Conservation (phyloP, 108 stramenopile genomes). For the Stephanodiscus triporus region DNA sequence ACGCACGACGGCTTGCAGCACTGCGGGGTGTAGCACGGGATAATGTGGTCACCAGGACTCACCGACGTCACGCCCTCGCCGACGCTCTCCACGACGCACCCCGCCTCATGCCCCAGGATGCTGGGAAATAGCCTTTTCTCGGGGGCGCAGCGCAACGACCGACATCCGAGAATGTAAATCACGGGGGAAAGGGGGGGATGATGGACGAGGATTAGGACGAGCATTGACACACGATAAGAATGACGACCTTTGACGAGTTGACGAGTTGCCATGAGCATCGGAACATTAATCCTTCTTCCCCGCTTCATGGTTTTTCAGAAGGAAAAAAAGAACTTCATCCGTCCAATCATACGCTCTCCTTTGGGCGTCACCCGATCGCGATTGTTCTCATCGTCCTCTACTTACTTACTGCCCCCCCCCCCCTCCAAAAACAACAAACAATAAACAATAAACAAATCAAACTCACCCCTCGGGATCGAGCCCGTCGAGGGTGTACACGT, state of each 20-base stretch:
- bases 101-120: conserved; percentile 83
- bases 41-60: conserved; percentile 88
- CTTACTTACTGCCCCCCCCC: too few species aligned
- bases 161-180: too few species aligned
- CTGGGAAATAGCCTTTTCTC: conserved; percentile 70
- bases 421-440: too few species aligned
- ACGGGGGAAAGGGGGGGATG: too few species aligned
- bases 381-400: too few species aligned
- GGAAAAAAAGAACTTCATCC: neutral
- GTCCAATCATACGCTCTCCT: neutral
- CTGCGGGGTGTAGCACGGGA: conserved; percentile 87
- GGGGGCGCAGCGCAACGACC: too few species aligned
- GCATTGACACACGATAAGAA: neutral
- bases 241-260: neutral
- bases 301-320: neutral
- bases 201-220: neutral
- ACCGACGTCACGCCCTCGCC: conserved; percentile 84
- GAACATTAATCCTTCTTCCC: neutral
- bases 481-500: conserved; percentile 90
- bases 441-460: too few species aligned
- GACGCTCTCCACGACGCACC: conserved; percentile 84
- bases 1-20: conserved; percentile 77
- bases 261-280: neutral
- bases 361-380: too few species aligned
- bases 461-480: conserved; percentile 86